These are phyloP conservation scores for Seiridium cupressi DNA, from an alignment of 2,329 filamentous ascomycete genomes.

Conservation along the genomic window DNA sequence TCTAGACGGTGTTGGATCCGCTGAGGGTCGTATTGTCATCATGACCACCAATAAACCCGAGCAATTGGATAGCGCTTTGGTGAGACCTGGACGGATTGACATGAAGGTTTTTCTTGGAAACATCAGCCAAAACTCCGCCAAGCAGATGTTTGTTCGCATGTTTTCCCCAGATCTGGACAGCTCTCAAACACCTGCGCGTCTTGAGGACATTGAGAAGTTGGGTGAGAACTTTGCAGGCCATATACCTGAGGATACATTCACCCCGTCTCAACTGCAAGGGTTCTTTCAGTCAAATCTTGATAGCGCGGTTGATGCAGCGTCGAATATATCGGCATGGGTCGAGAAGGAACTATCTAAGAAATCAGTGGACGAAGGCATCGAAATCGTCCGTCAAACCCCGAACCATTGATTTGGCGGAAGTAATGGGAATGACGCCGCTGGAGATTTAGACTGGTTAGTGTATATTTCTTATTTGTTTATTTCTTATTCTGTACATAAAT, in stretches of 20 bases:
- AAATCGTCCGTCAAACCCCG: conserved; percentile 19
- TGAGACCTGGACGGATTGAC: conserved; percentile 61
- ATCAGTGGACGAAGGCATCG: conserved; percentile 24
- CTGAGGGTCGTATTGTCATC: conserved; percentile 63
- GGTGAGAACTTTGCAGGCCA: conserved; percentile 26
- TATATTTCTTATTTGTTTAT: neutral
- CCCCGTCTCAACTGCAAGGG: conserved; percentile 33
- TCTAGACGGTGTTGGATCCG: conserved; percentile 62
- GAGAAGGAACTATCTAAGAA: conserved; percentile 23
- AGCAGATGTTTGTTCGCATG: conserved; percentile 35
- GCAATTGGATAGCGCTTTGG: conserved; percentile 55
- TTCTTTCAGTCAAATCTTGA: conserved; percentile 33
- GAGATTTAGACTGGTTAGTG: no score
- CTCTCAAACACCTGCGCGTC: conserved; percentile 3
- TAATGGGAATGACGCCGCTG: neutral
- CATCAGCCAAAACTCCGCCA: conserved; percentile 30
- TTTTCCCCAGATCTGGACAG: conserved; percentile 23
- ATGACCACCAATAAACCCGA: conserved; percentile 67
- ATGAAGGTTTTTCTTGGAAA: conserved; percentile 47
- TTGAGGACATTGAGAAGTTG: conserved; percentile 17
- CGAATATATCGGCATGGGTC: conserved; percentile 24
- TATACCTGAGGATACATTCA: conserved; percentile 31
- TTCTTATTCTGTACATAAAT: no score
- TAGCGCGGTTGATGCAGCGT: conserved; percentile 25
- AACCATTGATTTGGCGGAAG: neutral